Percentiles rank a stretch among this genome's conserved stretches.
These are phyloP conservation scores for Melaleuca quinquenervia DNA, from an alignment of 345 rosid species.

Conservation along the genomic window DNA sequence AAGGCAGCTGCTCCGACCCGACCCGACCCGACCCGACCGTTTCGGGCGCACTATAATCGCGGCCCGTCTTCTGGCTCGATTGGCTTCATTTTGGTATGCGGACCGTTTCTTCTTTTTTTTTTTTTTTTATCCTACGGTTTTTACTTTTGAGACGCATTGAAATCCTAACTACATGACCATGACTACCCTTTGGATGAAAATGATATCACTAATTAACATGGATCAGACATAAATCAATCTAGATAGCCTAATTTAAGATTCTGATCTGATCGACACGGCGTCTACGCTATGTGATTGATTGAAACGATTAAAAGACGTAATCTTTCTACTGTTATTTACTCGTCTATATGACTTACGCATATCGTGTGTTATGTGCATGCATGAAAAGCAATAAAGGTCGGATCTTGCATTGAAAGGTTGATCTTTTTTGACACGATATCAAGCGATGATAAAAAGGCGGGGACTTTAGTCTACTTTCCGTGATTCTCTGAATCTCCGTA, in stretches of 20 bases:
- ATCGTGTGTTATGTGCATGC: neutral
- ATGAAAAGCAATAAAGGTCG: neutral
- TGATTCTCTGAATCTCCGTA: neutral
- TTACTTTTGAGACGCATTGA: neutral
- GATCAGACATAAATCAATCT: neutral
- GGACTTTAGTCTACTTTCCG: neutral
- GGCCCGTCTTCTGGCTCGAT: neutral
- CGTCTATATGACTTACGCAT: neutral
- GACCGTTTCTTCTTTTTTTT: no score
- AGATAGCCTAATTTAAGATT: neutral
- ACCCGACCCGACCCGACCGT: neutral
- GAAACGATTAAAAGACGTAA: neutral
- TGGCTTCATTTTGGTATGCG: neutral
- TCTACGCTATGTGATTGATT: neutral
- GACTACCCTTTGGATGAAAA: no score
- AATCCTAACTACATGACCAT: neutral
- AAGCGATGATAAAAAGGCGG: neutral
- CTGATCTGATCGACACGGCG: neutral
- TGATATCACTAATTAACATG: neutral
- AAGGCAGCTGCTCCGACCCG: neutral
- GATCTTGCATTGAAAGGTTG: neutral
- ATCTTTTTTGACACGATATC: neutral
- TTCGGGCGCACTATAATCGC: neutral
- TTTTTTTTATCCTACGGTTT: no score
- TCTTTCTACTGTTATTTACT: neutral